Conservation (phyloP, 2,329 filamentous ascomycete species). For the Rhinocladiella similis region DNA sequence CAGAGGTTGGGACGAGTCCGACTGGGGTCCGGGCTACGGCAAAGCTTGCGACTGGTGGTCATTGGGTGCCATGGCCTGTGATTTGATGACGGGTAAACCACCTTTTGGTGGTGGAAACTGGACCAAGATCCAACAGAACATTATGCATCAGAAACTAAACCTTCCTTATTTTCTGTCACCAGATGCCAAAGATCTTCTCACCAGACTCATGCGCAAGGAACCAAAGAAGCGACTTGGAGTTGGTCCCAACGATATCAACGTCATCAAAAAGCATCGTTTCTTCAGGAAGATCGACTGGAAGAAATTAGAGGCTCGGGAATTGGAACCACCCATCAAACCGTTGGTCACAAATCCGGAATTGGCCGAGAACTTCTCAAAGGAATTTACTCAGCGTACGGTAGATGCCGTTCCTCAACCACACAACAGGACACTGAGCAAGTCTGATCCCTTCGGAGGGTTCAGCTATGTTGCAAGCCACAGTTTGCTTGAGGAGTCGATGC, state of each 20-base stretch:
- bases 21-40: conserved; percentile 60
- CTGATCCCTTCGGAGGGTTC: conserved; percentile 49
- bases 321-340: conserved; percentile 86
- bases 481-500: conserved; percentile 39
- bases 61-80: conserved; percentile 86
- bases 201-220: conserved; percentile 85
- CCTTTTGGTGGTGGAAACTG: conserved; percentile 91
- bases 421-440: conserved; percentile 31
- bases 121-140: conserved; percentile 93
- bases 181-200: conserved; percentile 92
- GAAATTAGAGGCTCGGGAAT: conserved; percentile 75
- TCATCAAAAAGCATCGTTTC: conserved; percentile 90
- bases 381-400: conserved; percentile 67
- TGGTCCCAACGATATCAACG: conserved; percentile 83
- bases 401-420: conserved; percentile 27
- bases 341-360: conserved; percentile 93
- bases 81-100: conserved; percentile 87
- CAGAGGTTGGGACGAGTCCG: conserved; percentile 63
- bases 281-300: conserved; percentile 97
- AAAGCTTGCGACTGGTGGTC: conserved; percentile 99
- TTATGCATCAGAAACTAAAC: conserved; percentile 84
- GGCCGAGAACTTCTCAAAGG: conserved; percentile 92
- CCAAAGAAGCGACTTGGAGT: conserved; percentile 85
- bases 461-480: conserved; percentile 51
- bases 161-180: conserved; percentile 88